phyloP scores from a whole-genome alignment of 306 rosid species.

The Vicia villosa region DNA sequence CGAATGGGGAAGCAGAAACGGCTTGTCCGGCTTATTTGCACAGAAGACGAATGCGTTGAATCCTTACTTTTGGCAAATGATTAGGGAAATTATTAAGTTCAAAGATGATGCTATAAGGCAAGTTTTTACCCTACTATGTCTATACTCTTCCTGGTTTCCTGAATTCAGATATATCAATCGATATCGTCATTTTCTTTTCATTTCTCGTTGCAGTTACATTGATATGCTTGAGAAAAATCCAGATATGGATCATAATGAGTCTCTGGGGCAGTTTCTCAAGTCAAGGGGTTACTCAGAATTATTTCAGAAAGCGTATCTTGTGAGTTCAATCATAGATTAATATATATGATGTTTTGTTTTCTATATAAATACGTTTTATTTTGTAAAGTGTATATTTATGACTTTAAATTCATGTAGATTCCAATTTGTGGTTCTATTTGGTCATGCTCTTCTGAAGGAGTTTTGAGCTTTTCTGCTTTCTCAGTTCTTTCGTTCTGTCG shows the following conservation, averaged over 20 bases:
- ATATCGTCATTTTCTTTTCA: not conserved
- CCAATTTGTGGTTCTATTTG: conserved; percentile 92
- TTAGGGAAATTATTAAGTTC: conserved; percentile 71
- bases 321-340: conserved; percentile 38
- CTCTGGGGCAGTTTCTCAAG: conserved; percentile 67
- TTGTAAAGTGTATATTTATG: conserved; percentile 12
- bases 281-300: conserved; percentile 78
- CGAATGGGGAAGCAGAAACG: conserved; percentile 92
- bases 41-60: conserved; percentile 72
- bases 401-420: conserved; percentile 44
- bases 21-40: conserved; percentile 73
- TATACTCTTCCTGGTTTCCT: not conserved
- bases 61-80: conserved; percentile 82
- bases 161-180: conserved; percentile 19
- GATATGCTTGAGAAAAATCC: conserved; percentile 71
- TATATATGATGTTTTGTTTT: conserved; percentile 7
- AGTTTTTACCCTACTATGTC: conserved; percentile 21
- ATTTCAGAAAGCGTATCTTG: conserved; percentile 84
- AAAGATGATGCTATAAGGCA: conserved; percentile 72
- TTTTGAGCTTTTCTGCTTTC: conserved; percentile 82
- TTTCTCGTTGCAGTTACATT: conserved; percentile 60
- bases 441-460: conserved; percentile 81
- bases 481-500: conserved; percentile 82
- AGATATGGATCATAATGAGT: conserved; percentile 69
- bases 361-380: not conserved